Conservation (phyloP, 2,329 filamentous ascomycete genomes). For the Neopestalotiopsis rosae region DNA sequence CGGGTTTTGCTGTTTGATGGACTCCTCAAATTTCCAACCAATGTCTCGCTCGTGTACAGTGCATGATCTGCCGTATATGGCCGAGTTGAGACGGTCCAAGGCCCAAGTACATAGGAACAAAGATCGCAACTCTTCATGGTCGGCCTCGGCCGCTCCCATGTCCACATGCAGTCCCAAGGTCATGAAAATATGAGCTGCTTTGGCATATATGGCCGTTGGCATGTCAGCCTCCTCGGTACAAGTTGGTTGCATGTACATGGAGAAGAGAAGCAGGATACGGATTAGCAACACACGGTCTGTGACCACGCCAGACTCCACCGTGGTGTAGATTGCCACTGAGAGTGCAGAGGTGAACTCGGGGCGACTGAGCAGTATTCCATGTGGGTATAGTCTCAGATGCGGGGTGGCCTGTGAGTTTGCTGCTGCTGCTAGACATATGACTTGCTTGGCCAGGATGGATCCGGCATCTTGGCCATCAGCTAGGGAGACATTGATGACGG, state of each 20-base stretch:
- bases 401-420: constrained; percentile 51
- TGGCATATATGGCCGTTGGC: constrained; percentile 57
- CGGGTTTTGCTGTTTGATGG: constrained; percentile 55
- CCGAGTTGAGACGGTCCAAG: constrained; percentile 63
- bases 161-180: constrained; percentile 61
- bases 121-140: constrained; percentile 47
- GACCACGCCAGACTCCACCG: constrained; percentile 59
- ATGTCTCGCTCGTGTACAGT: constrained; percentile 67
- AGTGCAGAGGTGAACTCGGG: constrained; percentile 54
- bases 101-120: constrained; percentile 67
- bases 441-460: constrained; percentile 55
- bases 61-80: constrained; percentile 64
- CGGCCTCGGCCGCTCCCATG: constrained; percentile 33
- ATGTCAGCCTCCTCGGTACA: constrained; percentile 59
- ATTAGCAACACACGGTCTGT: constrained; percentile 60
- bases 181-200: constrained; percentile 62
- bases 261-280: constrained; percentile 58
- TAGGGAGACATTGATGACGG: constrained; percentile 48
- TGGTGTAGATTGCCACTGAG: constrained; percentile 53
- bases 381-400: constrained; percentile 50
- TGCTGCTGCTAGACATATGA: constrained; percentile 60
- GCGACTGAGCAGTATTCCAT: constrained; percentile 44
- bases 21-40: constrained; percentile 56
- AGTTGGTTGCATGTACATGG: constrained; percentile 63
- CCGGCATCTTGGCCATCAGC: constrained; percentile 32